Conservation (phyloP, 2,329 filamentous ascomycete genomes). For the Talaromyces sp. region DNA sequence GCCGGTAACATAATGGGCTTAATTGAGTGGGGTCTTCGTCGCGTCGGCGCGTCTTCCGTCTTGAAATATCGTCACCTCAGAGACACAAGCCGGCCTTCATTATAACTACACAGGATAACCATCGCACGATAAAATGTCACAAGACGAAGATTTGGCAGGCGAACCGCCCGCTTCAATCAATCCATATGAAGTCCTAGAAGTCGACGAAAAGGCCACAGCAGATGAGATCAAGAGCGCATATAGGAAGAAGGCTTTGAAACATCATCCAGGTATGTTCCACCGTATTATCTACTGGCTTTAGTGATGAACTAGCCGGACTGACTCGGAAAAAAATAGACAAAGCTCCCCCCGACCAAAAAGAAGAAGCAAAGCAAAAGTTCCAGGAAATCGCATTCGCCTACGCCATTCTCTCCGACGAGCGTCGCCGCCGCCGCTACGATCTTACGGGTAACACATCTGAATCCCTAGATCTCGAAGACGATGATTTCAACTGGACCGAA, state of each 20-base stretch:
- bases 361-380: constrained; percentile 74
- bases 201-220: constrained; percentile 68
- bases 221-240: constrained; percentile 88
- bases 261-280: constrained; percentile 69
- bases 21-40: constrained; percentile 1
- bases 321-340: constrained; percentile 63
- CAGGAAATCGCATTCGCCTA: constrained; percentile 93
- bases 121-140: constrained; percentile 12
- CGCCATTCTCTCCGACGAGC: constrained; percentile 81
- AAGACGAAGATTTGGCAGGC: constrained; percentile 54
- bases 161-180: constrained; percentile 67
- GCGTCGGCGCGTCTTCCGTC: constrained; percentile 7
- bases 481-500: constrained; percentile 83
- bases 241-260: constrained; percentile 81
- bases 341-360: constrained; percentile 64
- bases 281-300: background rate
- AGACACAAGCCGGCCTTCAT: background rate
- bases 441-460: constrained; percentile 85
- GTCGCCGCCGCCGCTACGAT: constrained; percentile 82
- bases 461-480: constrained; percentile 65
- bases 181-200: constrained; percentile 76
- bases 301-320: background rate
- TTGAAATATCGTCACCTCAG: background rate
- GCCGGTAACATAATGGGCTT: background rate
- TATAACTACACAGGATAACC: background rate